Percentiles rank a stretch among this genome's conserved stretches.
phyloP scores from a whole-genome alignment of 139 green algal genomes.

The Picochlorum sp. region DNA sequence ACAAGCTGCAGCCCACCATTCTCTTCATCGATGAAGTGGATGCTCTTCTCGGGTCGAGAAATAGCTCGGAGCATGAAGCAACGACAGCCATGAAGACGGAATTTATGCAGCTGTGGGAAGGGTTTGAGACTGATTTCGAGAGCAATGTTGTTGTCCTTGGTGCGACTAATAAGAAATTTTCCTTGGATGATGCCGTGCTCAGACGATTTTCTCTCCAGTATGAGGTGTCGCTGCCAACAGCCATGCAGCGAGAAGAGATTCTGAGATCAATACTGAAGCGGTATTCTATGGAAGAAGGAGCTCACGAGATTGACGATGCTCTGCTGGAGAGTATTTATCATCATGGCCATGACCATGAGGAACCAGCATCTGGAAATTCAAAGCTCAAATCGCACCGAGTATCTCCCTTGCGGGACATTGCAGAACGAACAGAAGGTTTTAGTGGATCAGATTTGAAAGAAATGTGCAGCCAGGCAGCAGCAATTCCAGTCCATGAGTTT shows the following conservation, averaged over 20 bases:
- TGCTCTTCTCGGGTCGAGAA: constrained; percentile 75
- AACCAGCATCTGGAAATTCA: neutral
- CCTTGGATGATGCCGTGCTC: constrained; percentile 66
- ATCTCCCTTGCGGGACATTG: constrained; percentile 34
- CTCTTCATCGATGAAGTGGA: constrained; percentile 98
- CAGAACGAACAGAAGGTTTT: constrained; percentile 53
- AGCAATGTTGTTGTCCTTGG: constrained; percentile 74
- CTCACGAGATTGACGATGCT: neutral
- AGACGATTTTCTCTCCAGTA: constrained; percentile 65
- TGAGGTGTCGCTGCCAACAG: constrained; percentile 58
- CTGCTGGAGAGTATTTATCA: neutral
- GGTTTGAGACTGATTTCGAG: constrained; percentile 58
- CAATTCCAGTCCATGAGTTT: constrained; percentile 41
- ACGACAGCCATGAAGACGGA: constrained; percentile 83
- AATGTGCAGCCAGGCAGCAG: constrained; percentile 57
- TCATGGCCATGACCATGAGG: neutral
- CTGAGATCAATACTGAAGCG: constrained; percentile 39
- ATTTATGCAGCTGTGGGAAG: constrained; percentile 96
- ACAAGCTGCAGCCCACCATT: constrained; percentile 87
- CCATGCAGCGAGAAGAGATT: constrained; percentile 50
- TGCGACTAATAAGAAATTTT: constrained; percentile 75
- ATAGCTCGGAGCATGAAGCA: constrained; percentile 79
- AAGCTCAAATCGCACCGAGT: neutral
- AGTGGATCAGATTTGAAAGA: constrained; percentile 73
- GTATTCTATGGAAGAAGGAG: constrained; percentile 18